phyloP scores from a whole-genome alignment of 805 yeast genomes.

The Saccharomycopsis schoenii region DNA sequence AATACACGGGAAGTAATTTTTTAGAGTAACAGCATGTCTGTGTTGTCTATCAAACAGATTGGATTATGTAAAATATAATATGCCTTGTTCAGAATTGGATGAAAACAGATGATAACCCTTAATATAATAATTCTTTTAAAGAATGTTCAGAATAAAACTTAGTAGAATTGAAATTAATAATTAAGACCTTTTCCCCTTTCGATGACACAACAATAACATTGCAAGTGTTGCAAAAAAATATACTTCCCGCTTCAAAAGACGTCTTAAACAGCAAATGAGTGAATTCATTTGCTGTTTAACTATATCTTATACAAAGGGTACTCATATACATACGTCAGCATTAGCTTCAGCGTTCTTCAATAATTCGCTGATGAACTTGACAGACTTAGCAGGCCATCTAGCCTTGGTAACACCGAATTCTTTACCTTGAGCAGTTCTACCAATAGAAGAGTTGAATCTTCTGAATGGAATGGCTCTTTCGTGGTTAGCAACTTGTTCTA shows the following conservation, averaged over 20 bases:
- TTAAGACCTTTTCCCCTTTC: background rate
- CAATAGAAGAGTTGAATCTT: constrained; percentile 91
- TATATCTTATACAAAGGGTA: constrained; percentile 10
- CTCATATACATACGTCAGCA: constrained; percentile 62
- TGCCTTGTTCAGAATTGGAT: too few species aligned
- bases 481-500: constrained; percentile 93
- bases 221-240: background rate
- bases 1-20: constrained; percentile 4
- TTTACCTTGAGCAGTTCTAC: constrained; percentile 99
- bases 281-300: background rate
- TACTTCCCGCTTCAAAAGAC: constrained; percentile 3
- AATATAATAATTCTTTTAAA: too few species aligned
- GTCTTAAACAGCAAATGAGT: background rate
- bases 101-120: too few species aligned
- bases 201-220: background rate
- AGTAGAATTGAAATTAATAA: too few species aligned
- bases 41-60: background rate
- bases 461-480: constrained; percentile 99
- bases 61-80: too few species aligned
- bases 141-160: too few species aligned
- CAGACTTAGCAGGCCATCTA: constrained; percentile 99
- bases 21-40: background rate
- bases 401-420: constrained; percentile 99
- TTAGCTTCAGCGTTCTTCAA: constrained; percentile 96
- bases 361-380: constrained; percentile 88